Evolutionary conservation across 2,329 filamentous ascomycete species (phyloP).

Genomic region (Fusarium coicis): DNA sequence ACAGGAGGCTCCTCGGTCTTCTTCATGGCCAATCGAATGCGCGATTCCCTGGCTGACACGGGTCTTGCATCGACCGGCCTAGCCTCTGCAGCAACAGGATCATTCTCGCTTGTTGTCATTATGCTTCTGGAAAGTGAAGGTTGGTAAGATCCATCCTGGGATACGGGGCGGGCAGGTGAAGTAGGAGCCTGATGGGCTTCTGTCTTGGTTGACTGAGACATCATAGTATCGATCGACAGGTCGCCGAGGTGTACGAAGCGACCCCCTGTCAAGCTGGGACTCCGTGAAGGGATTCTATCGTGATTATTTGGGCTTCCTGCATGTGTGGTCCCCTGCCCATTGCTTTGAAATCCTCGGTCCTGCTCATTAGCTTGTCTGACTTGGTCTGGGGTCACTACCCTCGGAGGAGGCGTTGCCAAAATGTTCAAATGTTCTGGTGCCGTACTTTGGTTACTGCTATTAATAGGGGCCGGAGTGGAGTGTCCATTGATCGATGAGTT

Average conservation of each 20-base stretch:
- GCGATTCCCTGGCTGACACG: constrained; percentile 24
- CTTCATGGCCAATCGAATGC: constrained; percentile 19
- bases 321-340: not conserved
- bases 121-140: constrained; percentile 36
- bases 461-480: constrained; percentile 8
- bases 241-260: constrained; percentile 36
- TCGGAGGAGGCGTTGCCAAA: constrained; percentile 39
- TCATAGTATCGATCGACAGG: constrained; percentile 44
- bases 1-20: constrained; percentile 16
- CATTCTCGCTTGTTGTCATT: constrained; percentile 31
- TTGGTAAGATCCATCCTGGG: constrained; percentile 20
- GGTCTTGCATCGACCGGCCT: constrained; percentile 12
- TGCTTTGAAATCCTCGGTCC: constrained; percentile 23
- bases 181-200: constrained; percentile 4
- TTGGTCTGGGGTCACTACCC: constrained; percentile 36
- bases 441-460: constrained; percentile 25
- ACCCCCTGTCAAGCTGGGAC: constrained; percentile 41
- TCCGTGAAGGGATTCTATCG: constrained; percentile 36
- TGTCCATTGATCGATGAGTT: constrained; percentile 2
- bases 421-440: constrained; percentile 38
- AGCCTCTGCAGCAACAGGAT: constrained; percentile 28
- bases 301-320: constrained; percentile 1
- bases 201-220: constrained; percentile 30
- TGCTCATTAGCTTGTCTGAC: constrained; percentile 34
- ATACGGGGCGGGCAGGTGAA: constrained; percentile 9